Evolutionary conservation across 75 land plant species (phyloP), one percentile per base, ranked within the genome.

Genomic region (Cupressus sempervirens): DNA sequence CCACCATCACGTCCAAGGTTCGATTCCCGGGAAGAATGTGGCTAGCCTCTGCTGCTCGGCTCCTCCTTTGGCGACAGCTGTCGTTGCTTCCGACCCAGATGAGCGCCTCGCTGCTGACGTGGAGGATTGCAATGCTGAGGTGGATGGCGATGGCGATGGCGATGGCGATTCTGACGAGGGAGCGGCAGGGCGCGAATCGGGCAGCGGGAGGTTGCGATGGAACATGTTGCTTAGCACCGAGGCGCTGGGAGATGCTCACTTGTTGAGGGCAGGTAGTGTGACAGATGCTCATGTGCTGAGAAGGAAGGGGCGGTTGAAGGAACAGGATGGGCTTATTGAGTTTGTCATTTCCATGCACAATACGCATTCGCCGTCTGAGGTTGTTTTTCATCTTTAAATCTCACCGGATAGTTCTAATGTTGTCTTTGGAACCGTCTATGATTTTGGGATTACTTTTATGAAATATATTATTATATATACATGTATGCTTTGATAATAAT

Each of bases 271-370:
- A 7, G 81, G 90, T 36, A 89, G 90, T 36, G 90, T 89, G 38
- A 89, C 90, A 32, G 90, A 89, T 56, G 90, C 90, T 16, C 90
- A 89, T 45, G 90, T 87, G 58, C 84, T 89, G 30, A 41, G 90
- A 32, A 30, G 90, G 48, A 89, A 89, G 70, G 90, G 90, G 13
- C 89, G 90, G 30, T 83, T 89, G 18, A 89, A 89, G 56, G 90
- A 89, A 81, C 90, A 89, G 54, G 90, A 89, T 74, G 90, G 90
- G 18, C 90, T 89, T 50, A 89, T 89, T 32, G 90, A 89, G 82
- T 89, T 89, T 77, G 82, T 89, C 79, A 84, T 90, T 77, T 90
- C 91, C 32, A 86, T 90, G 91, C 91, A 90, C 83, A 35, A 82
- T 16, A 90, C 91, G 15, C 91, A 90, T 70, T 90, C 91, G 20